These are phyloP conservation scores for Solanum pinnatisectum DNA, from an alignment of 257 asterid species.

Conservation along the genomic window DNA sequence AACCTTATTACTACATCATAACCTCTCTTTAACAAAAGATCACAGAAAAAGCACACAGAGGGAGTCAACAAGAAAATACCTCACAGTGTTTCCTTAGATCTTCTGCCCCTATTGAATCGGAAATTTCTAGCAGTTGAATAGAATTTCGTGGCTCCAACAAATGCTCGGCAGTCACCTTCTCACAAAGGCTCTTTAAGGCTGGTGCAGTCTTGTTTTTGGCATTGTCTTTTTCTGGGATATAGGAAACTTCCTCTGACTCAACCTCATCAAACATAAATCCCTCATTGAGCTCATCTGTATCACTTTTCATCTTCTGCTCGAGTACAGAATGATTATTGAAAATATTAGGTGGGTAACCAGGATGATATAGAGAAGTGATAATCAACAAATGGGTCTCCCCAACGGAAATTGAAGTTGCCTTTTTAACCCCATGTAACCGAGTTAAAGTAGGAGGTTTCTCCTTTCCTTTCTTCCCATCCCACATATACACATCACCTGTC, in stretches of 20 bases:
- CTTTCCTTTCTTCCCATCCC: constrained; percentile 77
- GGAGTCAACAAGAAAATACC: constrained; percentile 30
- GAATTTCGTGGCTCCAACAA: constrained; percentile 89
- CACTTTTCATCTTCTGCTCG: constrained; percentile 21
- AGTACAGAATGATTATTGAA: constrained; percentile 19
- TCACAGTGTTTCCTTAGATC: constrained; percentile 68
- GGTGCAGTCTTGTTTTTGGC: constrained; percentile 28
- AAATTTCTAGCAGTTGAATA: constrained; percentile 77
- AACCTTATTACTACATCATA: background rate
- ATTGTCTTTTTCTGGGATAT: constrained; percentile 26
- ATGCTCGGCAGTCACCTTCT: constrained; percentile 70
- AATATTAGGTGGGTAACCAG: constrained; percentile 34
- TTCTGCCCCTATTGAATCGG: constrained; percentile 80
- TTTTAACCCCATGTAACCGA: constrained; percentile 86
- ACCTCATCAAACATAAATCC: constrained; percentile 58
- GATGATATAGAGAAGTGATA: constrained; percentile 81
- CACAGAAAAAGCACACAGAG: background rate
- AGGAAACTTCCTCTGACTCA: constrained; percentile 31
- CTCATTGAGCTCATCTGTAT: constrained; percentile 48
- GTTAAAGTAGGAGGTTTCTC: constrained; percentile 46
- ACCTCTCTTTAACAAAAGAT: background rate
- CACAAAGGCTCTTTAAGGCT: constrained; percentile 79
- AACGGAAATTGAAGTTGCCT: constrained; percentile 84
- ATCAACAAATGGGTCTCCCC: constrained; percentile 90
- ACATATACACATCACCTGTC: constrained; percentile 77